These are phyloP conservation scores for Candida xyloterini DNA, from an alignment of 805 yeast genomes.

Conservation along the genomic window DNA sequence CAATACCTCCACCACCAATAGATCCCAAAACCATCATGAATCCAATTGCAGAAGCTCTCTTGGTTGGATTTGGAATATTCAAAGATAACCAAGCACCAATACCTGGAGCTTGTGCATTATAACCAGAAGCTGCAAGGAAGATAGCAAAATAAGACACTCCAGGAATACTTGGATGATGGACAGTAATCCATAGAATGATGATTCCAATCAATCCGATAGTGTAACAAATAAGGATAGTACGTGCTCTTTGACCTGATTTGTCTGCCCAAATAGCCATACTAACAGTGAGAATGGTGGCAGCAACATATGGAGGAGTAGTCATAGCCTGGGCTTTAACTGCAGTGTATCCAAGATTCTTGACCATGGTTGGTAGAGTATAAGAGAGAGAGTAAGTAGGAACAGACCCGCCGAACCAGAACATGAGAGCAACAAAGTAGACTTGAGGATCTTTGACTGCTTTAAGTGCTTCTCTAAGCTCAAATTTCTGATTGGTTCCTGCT, in stretches of 20 bases:
- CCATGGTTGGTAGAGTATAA: conserved; percentile 44
- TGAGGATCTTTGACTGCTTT: conserved; percentile 39
- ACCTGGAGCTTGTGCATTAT: conserved; percentile 25
- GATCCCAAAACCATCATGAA: conserved; percentile 41
- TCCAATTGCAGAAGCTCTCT: conserved; percentile 43
- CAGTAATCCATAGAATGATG: conserved; percentile 37
- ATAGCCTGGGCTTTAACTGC: conserved; percentile 40
- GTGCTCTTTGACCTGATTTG: conserved; percentile 30
- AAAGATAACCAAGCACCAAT: conserved; percentile 21
- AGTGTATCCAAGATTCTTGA: conserved; percentile 42
- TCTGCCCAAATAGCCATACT: conserved; percentile 35
- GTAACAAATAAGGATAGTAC: conserved; percentile 37
- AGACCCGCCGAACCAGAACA: conserved; percentile 38
- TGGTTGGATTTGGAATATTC: conserved; percentile 31
- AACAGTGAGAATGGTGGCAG: conserved; percentile 22
- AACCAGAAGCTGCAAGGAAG: conserved; percentile 41
- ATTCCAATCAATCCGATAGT: conserved; percentile 38
- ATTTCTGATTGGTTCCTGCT: conserved; percentile 14
- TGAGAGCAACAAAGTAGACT: conserved; percentile 34
- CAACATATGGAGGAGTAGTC: conserved; percentile 42
- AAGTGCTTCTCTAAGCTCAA: conserved; percentile 21
- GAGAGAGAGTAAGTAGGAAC: conserved; percentile 39
- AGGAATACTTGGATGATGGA: conserved; percentile 41
- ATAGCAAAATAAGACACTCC: conserved; percentile 42
- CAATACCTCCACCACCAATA: conserved; percentile 26